These are phyloP conservation scores for Paecilomyces dactylethromorphus DNA, from an alignment of 2,329 filamentous ascomycete genomes.

Conservation along the genomic window DNA sequence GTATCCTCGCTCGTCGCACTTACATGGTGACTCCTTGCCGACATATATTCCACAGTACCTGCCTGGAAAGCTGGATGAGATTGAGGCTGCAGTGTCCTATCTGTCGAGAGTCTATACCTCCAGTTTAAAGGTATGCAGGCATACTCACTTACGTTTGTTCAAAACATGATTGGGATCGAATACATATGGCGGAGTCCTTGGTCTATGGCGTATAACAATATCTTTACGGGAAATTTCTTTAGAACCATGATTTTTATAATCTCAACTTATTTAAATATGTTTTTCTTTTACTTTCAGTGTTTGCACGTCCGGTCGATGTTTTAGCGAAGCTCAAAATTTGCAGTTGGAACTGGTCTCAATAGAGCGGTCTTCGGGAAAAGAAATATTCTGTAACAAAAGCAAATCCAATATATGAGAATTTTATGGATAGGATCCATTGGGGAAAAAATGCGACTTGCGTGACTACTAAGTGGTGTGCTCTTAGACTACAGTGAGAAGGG, in stretches of 20 bases:
- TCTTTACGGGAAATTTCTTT: not conserved
- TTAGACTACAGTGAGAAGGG: not conserved
- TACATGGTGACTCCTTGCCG: constrained; percentile 98
- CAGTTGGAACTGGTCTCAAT: not conserved
- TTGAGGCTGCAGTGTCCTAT: constrained; percentile 91
- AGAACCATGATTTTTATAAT: not conserved
- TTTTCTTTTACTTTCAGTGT: not conserved
- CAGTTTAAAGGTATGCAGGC: constrained; percentile 49
- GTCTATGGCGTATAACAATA: not conserved
- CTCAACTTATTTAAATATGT: not conserved
- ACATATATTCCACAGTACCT: constrained; percentile 89
- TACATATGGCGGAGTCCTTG: not conserved
- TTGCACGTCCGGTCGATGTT: not conserved
- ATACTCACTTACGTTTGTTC: not conserved
- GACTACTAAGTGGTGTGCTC: not conserved
- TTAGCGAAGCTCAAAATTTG: not conserved
- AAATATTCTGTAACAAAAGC: no score
- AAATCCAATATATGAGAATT: no score
- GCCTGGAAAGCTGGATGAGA: constrained; percentile 93
- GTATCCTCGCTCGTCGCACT: constrained; percentile 68
- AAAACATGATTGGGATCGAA: not conserved
- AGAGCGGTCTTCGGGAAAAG: no score
- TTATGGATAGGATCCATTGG: not conserved
- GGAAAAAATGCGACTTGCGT: not conserved
- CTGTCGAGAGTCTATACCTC: constrained; percentile 82